phyloP scores from a whole-genome alignment of 2,329 filamentous ascomycete species.

The Cytospora paraplurivora region DNA sequence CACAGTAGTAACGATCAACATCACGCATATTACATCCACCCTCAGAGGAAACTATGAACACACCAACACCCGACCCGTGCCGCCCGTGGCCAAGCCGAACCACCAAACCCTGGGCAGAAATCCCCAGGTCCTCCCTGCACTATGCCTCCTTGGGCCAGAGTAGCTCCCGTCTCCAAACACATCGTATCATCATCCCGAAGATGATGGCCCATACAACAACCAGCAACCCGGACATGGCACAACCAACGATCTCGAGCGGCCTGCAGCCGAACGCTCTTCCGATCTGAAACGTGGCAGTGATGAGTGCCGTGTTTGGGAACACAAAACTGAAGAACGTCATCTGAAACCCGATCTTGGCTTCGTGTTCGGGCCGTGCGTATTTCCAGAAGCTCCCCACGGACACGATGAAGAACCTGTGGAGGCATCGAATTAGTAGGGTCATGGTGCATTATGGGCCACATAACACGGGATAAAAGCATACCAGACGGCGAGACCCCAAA shows the following conservation, averaged over 20 bases:
- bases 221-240: constrained; percentile 65
- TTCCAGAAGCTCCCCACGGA: constrained; percentile 75
- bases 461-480: constrained; percentile 2
- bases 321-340: constrained; percentile 88
- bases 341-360: constrained; percentile 65
- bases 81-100: background rate
- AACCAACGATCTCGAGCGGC: constrained; percentile 67
- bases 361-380: constrained; percentile 57
- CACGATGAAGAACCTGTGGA: constrained; percentile 68
- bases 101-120: no score
- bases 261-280: constrained; percentile 61
- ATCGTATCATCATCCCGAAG: constrained; percentile 68
- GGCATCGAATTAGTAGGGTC: background rate
- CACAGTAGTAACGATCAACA: background rate
- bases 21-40: background rate
- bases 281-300: constrained; percentile 74
- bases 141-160: constrained; percentile 28
- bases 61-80: background rate
- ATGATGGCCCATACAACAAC: constrained; percentile 70
- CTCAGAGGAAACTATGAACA: background rate
- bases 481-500: constrained; percentile 82
- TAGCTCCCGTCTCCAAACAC: constrained; percentile 67
- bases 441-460: no score
- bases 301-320: constrained; percentile 75
- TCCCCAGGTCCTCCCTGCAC: background rate